Conservation (phyloP, 768 basidiomycete species). For the Trametes villosa region DNA sequence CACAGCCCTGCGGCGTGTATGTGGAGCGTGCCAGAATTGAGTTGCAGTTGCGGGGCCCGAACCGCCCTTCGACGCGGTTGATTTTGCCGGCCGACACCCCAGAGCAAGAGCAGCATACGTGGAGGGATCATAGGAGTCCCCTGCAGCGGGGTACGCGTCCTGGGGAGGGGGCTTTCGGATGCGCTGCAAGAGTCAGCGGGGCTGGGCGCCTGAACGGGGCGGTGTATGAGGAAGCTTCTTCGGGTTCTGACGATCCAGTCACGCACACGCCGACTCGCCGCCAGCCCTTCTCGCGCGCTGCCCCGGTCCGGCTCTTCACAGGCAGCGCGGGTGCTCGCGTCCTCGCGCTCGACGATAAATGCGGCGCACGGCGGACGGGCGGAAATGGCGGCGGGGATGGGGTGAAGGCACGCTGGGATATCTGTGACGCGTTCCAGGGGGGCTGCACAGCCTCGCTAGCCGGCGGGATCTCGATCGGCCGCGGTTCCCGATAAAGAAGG, state of each 20-base stretch:
- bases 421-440: neutral
- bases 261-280: neutral
- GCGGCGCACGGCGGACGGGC: neutral
- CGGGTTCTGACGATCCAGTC: conserved; percentile 15
- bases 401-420: neutral
- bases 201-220: conserved; percentile 8
- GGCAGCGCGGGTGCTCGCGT: neutral
- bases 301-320: neutral
- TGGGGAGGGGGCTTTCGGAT: no score
- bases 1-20: conserved; percentile 9
- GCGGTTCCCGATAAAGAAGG: conserved; percentile 4
- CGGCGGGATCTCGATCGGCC: neutral
- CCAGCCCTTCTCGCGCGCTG: neutral
- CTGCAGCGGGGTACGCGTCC: no score
- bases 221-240: conserved; percentile 16
- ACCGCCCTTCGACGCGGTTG: no score
- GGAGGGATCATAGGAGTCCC: no score
- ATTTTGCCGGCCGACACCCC: no score
- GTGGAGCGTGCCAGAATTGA: no score
- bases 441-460: conserved; percentile 15
- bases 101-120: no score
- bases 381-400: neutral
- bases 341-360: neutral
- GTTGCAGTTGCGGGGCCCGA: no score
- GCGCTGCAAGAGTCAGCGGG: conserved; percentile 9